Conservation (phyloP, 768 basidiomycete genomes). For the Lactarius sp. region DNA sequence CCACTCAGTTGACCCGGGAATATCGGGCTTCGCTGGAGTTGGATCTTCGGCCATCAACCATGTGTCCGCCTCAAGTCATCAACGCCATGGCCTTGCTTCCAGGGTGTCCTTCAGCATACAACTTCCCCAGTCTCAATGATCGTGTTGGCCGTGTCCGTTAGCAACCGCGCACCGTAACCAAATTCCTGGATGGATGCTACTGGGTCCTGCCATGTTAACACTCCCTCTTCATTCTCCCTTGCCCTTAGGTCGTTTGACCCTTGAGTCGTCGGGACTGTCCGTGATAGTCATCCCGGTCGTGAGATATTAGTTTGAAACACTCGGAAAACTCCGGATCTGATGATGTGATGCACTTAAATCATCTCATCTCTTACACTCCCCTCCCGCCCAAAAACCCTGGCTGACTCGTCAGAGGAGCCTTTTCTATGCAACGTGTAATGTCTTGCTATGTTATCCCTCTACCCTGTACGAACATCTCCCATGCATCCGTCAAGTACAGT, state of each 20-base stretch:
- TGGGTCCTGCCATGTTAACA: not conserved
- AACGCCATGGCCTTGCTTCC: slow-evolving; percentile 10
- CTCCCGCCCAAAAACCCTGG: not conserved
- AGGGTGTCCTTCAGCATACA: not conserved
- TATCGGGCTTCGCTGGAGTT: slow-evolving; percentile 7
- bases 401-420: not conserved
- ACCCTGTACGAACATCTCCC: not conserved
- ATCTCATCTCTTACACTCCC: not conserved
- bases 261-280: not conserved
- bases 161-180: not conserved
- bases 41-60: slow-evolving; percentile 6
- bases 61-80: slow-evolving; percentile 15
- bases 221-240: not conserved
- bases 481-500: not conserved
- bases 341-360: not conserved
- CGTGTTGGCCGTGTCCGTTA: too few species aligned
- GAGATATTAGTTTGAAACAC: not conserved
- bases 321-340: slow-evolving; percentile 10
- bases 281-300: not conserved
- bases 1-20: slow-evolving; percentile 8
- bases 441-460: not conserved
- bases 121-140: not conserved
- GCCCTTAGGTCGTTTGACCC: not conserved
- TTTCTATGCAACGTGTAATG: not conserved
- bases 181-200: not conserved